Conservation (phyloP, 2,329 filamentous ascomycete genomes). For the Aureobasidium sp. region DNA sequence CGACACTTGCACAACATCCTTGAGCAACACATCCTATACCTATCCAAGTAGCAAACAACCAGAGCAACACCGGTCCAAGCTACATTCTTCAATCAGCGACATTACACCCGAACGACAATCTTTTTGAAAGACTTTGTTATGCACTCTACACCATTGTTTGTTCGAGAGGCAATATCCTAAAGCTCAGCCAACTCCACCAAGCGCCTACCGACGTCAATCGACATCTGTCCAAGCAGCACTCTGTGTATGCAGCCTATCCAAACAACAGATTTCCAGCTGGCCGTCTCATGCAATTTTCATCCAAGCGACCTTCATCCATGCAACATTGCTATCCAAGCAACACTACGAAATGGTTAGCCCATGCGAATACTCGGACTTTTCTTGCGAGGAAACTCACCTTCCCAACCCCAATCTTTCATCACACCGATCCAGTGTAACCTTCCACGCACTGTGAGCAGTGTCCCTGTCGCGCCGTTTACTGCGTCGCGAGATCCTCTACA, state of each 20-base stretch:
- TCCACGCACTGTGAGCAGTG: slow-evolving; percentile 56
- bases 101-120: not conserved
- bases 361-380: not conserved
- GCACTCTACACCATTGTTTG: not conserved
- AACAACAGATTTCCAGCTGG: not conserved
- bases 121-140: not conserved
- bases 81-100: not conserved
- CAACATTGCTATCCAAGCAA: slow-evolving; percentile 29
- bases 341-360: slow-evolving; percentile 21
- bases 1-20: not conserved
- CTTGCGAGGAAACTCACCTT: slow-evolving; percentile 45
- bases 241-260: no score
- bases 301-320: not conserved
- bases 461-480: slow-evolving; percentile 38
- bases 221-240: not conserved
- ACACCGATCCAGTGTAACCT: slow-evolving; percentile 60
- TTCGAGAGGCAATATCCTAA: not conserved
- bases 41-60: not conserved
- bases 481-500: slow-evolving; percentile 8
- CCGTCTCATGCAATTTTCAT: not conserved
- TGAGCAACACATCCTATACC: not conserved
- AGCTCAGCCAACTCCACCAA: not conserved
- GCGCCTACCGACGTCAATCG: not conserved
- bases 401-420: slow-evolving; percentile 65
- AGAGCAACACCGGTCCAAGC: not conserved